phyloP scores from a whole-genome alignment of 345 rosid species.

The Conringia planisiliqua region DNA sequence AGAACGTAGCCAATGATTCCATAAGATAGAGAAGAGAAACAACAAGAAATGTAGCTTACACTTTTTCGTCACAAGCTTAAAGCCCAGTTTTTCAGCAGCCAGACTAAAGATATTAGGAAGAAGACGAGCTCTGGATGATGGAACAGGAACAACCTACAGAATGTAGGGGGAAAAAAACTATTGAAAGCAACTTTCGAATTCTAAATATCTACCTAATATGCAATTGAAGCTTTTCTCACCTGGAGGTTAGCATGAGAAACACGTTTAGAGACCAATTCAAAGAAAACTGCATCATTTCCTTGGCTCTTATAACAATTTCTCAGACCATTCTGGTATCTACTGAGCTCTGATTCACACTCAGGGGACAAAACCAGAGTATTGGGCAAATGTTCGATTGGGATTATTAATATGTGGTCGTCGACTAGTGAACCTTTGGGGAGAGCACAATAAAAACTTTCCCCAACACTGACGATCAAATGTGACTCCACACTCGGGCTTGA shows the following conservation, averaged over 20 bases:
- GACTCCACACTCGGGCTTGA: slow-evolving; percentile 76
- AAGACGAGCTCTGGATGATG: slow-evolving; percentile 60
- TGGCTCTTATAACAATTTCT: slow-evolving; percentile 57
- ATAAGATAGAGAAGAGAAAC: neutral
- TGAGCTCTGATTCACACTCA: slow-evolving; percentile 63
- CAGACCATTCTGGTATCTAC: slow-evolving; percentile 56
- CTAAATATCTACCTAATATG: neutral
- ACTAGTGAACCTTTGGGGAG: slow-evolving; percentile 84
- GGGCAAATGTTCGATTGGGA: slow-evolving; percentile 75
- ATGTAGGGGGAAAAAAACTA: neutral
- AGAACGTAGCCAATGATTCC: neutral
- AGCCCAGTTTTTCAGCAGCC: slow-evolving; percentile 88
- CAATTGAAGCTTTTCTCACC: slow-evolving; percentile 38
- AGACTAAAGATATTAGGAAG: slow-evolving; percentile 62
- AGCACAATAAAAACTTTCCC: slow-evolving; percentile 81
- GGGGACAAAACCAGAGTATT: slow-evolving; percentile 54
- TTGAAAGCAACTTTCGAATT: neutral
- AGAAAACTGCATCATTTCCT: slow-evolving; percentile 72
- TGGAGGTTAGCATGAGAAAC: slow-evolving; percentile 89
- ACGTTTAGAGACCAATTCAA: slow-evolving; percentile 78
- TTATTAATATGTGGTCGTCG: slow-evolving; percentile 62
- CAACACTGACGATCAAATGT: slow-evolving; percentile 66
- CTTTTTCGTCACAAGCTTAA: slow-evolving; percentile 54
- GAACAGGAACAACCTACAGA: slow-evolving; percentile 72
- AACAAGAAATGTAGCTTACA: slow-evolving; percentile 44